Percentiles rank a stretch among this genome's conserved stretches.
Evolutionary conservation across 1,284 basidiomycete genomes (phyloP).

Genomic region (Microbotryum intermedium): DNA sequence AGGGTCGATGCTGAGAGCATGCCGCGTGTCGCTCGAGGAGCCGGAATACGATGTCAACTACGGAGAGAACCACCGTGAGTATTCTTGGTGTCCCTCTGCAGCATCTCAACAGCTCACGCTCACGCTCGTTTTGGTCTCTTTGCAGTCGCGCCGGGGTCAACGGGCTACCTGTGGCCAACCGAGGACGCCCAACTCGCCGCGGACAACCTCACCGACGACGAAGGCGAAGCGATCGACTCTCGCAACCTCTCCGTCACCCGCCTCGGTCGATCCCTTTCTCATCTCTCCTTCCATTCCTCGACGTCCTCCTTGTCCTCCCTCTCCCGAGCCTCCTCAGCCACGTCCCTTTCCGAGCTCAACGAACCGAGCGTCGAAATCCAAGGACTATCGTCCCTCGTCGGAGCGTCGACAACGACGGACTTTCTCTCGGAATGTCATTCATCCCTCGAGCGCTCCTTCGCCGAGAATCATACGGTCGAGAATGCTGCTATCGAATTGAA

Average conservation of each 20-base stretch:
- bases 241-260: conserved; percentile 31
- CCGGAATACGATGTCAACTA: conserved; percentile 37
- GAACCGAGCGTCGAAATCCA: conserved; percentile 30
- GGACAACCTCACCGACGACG: conserved; percentile 29
- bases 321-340: conserved; percentile 12
- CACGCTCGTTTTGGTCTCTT: conserved; percentile 7
- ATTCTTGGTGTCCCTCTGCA: background rate
- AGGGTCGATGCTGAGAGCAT: conserved; percentile 53
- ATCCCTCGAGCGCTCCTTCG: conserved; percentile 78
- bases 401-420: conserved; percentile 44
- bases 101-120: conserved; percentile 11
- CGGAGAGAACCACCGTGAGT: conserved; percentile 40
- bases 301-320: background rate
- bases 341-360: conserved; percentile 21
- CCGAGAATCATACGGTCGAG: conserved; percentile 81
- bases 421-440: conserved; percentile 67
- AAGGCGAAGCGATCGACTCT: conserved; percentile 31
- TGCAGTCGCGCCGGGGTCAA: conserved; percentile 36
- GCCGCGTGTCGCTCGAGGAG: conserved; percentile 54
- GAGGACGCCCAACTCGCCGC: conserved; percentile 30
- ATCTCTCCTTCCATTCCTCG: conserved; percentile 6
- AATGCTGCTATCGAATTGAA: conserved; percentile 88
- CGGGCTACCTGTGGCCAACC: conserved; percentile 43
- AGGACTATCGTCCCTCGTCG: conserved; percentile 13
- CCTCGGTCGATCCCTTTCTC: conserved; percentile 20